Base-by-base conservation (phyloP, 805 yeast genomes). In the Monosporozyma servazzii region DNA sequence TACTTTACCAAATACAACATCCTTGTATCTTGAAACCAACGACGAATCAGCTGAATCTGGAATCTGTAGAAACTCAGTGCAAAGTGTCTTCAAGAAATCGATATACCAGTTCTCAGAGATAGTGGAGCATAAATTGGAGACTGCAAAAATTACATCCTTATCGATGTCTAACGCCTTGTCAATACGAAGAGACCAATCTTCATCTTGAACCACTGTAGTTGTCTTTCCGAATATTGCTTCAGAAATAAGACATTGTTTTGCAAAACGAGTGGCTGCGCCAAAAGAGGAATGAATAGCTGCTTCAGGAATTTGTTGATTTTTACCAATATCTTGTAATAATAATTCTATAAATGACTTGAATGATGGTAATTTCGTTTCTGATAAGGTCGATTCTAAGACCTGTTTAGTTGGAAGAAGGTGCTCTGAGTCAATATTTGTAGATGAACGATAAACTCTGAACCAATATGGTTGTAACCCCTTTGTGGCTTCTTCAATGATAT, bases 401-500 rank as follows among this genome's bases (percentile, higher is more conserved):
- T 76, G 78, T 3, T 65, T 42, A 0, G 81, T 75, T 0, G 79
- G 57, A 5, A 31, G 23, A 3, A 51, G 9, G 5, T 30, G 18
- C 1, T 50, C 42, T 3, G 40, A 7, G 5, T 41, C 40, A 42
- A 71, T 74, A 56, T 68, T 71, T 45, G 72, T 74, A 2, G 79
- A 67, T 0, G 84, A 71, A 48, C 70, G 75, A 33, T 73, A 66
- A 3, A 83, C 68, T 45, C 76, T 76, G 62, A 81, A 86, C 88
- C 90, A 84, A 64, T 85, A 79, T 0, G 96, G 96, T 64, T 88
- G 82, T 29, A 91, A 69, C 0, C 97, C 97, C 55, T 79, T 80
- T 5, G 64, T 66, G 0, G 96, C 84, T 63, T 88, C 96, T 59
- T 88, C 95, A 2, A 83, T 71, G 0, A 87, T 80, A 57, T 88